A percentile compares a stretch with the other conserved stretches of the same genome.
Evolutionary conservation across 164 flowering plant species (phyloP).

Genomic region (Vitis rupestris): DNA sequence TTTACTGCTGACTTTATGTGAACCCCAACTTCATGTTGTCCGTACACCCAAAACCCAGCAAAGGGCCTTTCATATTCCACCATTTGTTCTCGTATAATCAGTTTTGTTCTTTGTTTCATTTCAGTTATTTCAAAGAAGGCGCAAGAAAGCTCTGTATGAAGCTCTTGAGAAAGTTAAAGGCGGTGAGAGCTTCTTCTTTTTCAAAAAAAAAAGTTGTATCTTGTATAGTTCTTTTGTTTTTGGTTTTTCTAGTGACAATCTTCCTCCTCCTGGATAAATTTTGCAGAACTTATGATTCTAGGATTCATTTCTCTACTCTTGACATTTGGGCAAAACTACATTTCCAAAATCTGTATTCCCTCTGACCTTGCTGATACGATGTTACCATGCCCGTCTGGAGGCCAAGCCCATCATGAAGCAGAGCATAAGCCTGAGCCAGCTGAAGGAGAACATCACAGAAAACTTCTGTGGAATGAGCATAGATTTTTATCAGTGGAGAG

Average conservation of each 20-base stretch:
- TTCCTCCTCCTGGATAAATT: not conserved
- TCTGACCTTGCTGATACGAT: conserved; percentile 34
- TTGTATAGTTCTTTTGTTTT: not conserved
- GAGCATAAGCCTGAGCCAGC: not conserved
- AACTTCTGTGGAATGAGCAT: conserved; percentile 53
- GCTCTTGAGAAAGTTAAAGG: conserved; percentile 58
- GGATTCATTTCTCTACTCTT: conserved; percentile 56
- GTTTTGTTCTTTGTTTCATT: not conserved
- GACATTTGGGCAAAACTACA: conserved; percentile 49
- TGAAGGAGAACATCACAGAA: conserved; percentile 28
- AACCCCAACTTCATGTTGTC: too few species aligned
- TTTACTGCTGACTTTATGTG: too few species aligned
- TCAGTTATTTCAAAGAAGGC: conserved; percentile 33
- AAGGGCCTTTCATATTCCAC: too few species aligned
- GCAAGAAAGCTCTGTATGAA: conserved; percentile 44
- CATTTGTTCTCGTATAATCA: not conserved
- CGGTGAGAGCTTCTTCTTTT: conserved; percentile 24
- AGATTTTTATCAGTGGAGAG: conserved; percentile 40
- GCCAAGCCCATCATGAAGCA: not conserved
- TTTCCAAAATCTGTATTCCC: conserved; percentile 41
- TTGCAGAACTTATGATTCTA: conserved; percentile 62
- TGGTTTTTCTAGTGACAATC: not conserved
- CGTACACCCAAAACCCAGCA: not conserved
- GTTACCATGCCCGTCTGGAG: conserved; percentile 50
- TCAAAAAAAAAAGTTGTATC: too few species aligned